These are phyloP conservation scores for Plasmopara viticola DNA, from an alignment of 352 stramenopile species.

Conservation along the genomic window DNA sequence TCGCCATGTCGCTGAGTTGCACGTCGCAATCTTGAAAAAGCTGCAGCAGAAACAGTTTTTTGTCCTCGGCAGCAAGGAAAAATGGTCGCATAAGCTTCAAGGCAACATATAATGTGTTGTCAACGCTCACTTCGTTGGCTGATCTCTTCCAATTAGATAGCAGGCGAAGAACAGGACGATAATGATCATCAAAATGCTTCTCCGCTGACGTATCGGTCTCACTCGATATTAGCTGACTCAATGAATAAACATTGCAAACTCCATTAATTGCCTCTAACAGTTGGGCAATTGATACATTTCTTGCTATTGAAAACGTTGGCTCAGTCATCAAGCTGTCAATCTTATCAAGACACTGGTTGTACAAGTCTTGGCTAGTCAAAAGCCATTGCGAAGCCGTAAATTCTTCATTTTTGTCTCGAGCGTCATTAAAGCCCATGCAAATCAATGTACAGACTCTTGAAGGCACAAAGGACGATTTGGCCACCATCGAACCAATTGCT, in stretches of 20 bases:
- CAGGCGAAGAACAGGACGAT: slow-evolving; percentile 35
- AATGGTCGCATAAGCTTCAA: slow-evolving; percentile 45
- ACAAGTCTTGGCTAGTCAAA: slow-evolving; percentile 28
- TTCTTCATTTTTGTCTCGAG: slow-evolving; percentile 11
- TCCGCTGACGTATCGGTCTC: slow-evolving; percentile 18
- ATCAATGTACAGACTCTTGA: slow-evolving; percentile 30
- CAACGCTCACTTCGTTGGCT: slow-evolving; percentile 9
- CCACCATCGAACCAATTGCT: slow-evolving; percentile 21
- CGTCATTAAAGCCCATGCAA: slow-evolving; percentile 10
- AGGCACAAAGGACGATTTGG: slow-evolving; percentile 30
- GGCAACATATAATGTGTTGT: slow-evolving; percentile 24
- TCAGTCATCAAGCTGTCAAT: slow-evolving; percentile 23
- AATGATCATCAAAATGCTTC: slow-evolving; percentile 40
- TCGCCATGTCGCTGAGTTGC: slow-evolving; percentile 57
- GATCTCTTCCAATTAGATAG: slow-evolving; percentile 30
- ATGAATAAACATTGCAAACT: slow-evolving; percentile 32
- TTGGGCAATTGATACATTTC: slow-evolving; percentile 19
- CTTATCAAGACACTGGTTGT: slow-evolving; percentile 27
- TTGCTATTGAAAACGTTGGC: slow-evolving; percentile 13
- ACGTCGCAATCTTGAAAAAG: slow-evolving; percentile 64
- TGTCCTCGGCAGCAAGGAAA: slow-evolving; percentile 43
- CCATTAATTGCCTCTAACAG: slow-evolving; percentile 42
- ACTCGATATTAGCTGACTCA: slow-evolving; percentile 19
- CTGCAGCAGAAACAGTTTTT: slow-evolving; percentile 62
- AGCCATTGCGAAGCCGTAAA: slow-evolving; percentile 28